Evolutionary conservation across 2,329 filamentous ascomycete species (phyloP).

Genomic region (Diaporthe vexans): DNA sequence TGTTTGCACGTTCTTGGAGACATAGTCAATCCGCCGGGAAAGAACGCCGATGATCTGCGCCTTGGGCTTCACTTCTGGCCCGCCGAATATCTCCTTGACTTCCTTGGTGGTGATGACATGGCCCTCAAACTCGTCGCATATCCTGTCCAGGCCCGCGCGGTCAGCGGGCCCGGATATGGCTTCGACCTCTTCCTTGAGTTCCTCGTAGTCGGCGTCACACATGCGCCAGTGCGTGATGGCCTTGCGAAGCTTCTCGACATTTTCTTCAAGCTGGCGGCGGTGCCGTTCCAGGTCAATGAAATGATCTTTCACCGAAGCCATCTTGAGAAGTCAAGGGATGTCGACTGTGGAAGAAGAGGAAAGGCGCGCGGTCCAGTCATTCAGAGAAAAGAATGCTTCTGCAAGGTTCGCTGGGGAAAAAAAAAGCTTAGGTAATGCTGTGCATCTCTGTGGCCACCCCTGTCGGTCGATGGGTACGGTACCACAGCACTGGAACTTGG

Average conservation of each 20-base stretch:
- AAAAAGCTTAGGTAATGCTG: conserved; percentile 5
- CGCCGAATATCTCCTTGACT: conserved; percentile 64
- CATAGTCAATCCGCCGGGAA: conserved; percentile 87
- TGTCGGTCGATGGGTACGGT: background rate
- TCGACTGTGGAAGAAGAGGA: background rate
- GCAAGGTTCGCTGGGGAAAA: conserved; percentile 23
- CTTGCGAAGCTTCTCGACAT: conserved; percentile 79
- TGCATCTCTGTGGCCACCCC: background rate
- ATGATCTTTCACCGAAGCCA: conserved; percentile 61
- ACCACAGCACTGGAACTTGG: background rate
- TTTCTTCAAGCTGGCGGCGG: conserved; percentile 80
- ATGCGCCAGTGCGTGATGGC: conserved; percentile 89
- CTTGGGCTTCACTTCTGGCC: conserved; percentile 62
- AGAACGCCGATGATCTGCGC: conserved; percentile 78
- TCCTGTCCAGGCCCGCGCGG: conserved; percentile 68
- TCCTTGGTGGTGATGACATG: conserved; percentile 73
- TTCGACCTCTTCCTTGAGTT: conserved; percentile 85
- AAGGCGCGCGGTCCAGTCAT: background rate
- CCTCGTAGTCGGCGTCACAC: conserved; percentile 93
- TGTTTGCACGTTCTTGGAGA: conserved; percentile 82
- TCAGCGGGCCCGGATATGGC: conserved; percentile 63
- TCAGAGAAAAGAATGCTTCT: background rate
- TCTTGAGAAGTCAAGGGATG: conserved; percentile 43
- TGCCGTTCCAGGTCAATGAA: conserved; percentile 82
- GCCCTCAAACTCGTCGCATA: conserved; percentile 72